Evolutionary conservation across 176 grass and related monocot genomes (phyloP), one percentile per base, ranked within the genome.

Genomic region (Phragmites australis): DNA sequence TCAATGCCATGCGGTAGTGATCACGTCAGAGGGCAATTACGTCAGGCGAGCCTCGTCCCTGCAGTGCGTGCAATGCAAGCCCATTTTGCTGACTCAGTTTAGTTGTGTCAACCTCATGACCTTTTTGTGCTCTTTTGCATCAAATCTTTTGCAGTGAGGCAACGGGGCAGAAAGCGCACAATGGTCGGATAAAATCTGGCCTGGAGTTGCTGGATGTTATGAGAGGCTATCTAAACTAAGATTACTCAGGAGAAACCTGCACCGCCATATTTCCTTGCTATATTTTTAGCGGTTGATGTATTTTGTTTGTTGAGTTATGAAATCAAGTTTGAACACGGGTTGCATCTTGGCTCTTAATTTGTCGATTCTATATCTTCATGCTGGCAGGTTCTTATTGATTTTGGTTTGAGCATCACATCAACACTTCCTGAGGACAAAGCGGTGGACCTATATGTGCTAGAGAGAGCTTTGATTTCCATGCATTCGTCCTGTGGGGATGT

Each of bases 391-490:
- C 87, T 98, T 79, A 98, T 98, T 83, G 95, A 98, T 84, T 98
- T 98, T 86, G 95, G 95, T 67, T 81, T 98, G 77, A 98, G 90
- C 67, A 92, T 98, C 82, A 98, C 77, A 75, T 98, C 92, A 83
- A 85, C 88, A 70, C 72, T 98, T 83, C 88, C 95, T 0, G 95
- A 94, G 86, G 95, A 94, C 83, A 98, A 98, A 87, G 92, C 92
- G 31, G 95, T 97, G 17, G 95, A 97, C 78, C 46, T 97, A 15
- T 97, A 97, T 83, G 92, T 98, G 61, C 77, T 98, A 26, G 95
- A 98, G 86, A 94, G 95, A 92, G 95, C 92, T 68, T 87, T 98
- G 70, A 57, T 98, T 78, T 93, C 95, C 17, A 98, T 94, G 95
- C 95, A 98, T 89, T 98, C 95, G 4, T 98, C 95, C 31, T 94